Base-by-base conservation (phyloP, 495 filamentous ascomycete species). In the Hypoxylon intermedium region DNA sequence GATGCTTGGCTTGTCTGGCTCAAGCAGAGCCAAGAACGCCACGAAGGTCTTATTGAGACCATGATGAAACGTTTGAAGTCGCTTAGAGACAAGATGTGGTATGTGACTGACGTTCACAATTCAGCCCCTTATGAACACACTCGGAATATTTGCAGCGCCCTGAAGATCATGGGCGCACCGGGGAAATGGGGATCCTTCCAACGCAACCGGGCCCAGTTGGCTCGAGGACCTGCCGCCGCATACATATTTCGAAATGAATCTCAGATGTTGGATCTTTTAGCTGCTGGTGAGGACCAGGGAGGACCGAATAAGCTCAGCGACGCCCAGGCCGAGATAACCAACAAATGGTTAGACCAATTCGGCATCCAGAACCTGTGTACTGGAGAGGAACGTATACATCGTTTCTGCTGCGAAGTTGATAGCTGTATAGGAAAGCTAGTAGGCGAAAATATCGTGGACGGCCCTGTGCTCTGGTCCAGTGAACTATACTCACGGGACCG, bases 81-180 rank as follows among this genome's bases (percentile, higher is more conserved):
- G 18, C 75, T 93, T 15, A 83, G 94, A 36, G 89, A 95, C 72
- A 98, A 98, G 79, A 96, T 97, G 91, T 98, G 94, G 94, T 98
- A 96, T 72, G 90, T 94, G 62, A 96, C 93, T 5, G 94, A 98
- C 72, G 94, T 98, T 37, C 87, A 89, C 51, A 93, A 96, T 67
- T 97, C 93, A 13, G 90, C 85, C 36, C 82, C 85, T 1, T 98
- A 97, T 67, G 93, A 96, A 55, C 89, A 95, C 70, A 92, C 92
- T 18, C 87, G 87, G 55, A 88, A 93, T 69, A 87, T 98, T 9
- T 90, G 92, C 9, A 80, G 87, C 53, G 94, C 94, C 24, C 75
- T 98, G 40, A 94, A 93, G 71, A 89, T 87, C n/a, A 98, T 98
- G 94, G 87, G 84, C n/a, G 75, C 77, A 63, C 83, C 83, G 30